These are phyloP conservation scores for Solanum hybrid DNA, from an alignment of 305 asterid species.

Conservation along the genomic window DNA sequence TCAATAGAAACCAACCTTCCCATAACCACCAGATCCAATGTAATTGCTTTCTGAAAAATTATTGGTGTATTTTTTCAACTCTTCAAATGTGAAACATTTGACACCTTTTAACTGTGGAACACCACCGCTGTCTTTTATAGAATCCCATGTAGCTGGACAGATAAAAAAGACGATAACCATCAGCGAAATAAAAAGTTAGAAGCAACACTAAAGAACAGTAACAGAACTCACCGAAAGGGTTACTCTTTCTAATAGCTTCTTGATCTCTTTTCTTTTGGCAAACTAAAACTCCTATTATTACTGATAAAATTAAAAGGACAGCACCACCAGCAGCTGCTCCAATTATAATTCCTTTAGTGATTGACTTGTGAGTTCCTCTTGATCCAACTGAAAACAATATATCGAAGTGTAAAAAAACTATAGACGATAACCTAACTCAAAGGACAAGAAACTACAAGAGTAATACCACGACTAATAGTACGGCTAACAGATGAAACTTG, in stretches of 20 bases:
- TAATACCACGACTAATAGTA: not conserved
- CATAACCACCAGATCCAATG: constrained; percentile 57
- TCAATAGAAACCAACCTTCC: constrained; percentile 32
- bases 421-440: not conserved
- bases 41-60: constrained; percentile 35
- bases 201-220: not conserved
- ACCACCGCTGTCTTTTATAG: constrained; percentile 34
- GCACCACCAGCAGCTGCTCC: constrained; percentile 75
- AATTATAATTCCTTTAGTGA: constrained; percentile 27
- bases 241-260: constrained; percentile 33
- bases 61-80: constrained; percentile 44
- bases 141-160: constrained; percentile 50
- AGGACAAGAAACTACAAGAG: not conserved
- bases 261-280: constrained; percentile 60
- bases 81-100: constrained; percentile 40
- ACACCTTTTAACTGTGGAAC: constrained; percentile 61
- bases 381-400: constrained; percentile 3
- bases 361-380: constrained; percentile 26
- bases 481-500: not conserved
- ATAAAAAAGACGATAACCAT: constrained; percentile 1
- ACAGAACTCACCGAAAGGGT: constrained; percentile 59
- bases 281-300: constrained; percentile 60
- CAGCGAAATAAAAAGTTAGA: not conserved
- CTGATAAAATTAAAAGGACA: constrained; percentile 40
- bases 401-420: not conserved